These are phyloP conservation scores for Leucocoprinus sp. DNA, from an alignment of 768 basidiomycete genomes.

Conservation along the genomic window DNA sequence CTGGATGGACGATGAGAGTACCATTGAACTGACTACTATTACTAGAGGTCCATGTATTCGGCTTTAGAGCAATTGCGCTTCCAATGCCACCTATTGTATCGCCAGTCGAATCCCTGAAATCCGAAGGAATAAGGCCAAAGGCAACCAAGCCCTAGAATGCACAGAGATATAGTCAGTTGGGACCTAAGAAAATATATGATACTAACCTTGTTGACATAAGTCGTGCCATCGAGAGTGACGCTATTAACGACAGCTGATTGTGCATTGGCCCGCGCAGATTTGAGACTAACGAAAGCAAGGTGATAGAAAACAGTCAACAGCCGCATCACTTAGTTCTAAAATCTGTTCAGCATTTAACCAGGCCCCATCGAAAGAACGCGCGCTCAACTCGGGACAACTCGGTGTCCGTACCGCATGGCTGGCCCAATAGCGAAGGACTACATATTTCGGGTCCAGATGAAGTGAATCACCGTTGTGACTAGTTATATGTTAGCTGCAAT, in stretches of 20 bases:
- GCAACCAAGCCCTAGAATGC: slow-evolving; percentile 42
- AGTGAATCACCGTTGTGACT: no score
- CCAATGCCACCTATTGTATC: slow-evolving; percentile 59
- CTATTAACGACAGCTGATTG: slow-evolving; percentile 10
- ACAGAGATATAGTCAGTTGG: neutral
- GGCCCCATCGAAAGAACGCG: no score
- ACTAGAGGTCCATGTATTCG: slow-evolving; percentile 31
- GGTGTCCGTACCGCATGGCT: no score
- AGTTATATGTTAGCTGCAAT: no score
- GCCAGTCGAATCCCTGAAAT: slow-evolving; percentile 47
- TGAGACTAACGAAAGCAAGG: neutral
- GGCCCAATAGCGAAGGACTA: no score
- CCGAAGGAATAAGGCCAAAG: slow-evolving; percentile 54
- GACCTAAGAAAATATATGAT: neutral
- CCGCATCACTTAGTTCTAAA: no score
- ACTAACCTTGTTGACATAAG: slow-evolving; percentile 35
- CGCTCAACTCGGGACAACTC: no score
- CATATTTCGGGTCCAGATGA: no score
- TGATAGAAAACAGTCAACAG: neutral
- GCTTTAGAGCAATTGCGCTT: slow-evolving; percentile 51
- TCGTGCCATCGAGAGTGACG: slow-evolving; percentile 29
- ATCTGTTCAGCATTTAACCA: no score
- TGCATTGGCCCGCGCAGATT: neutral
- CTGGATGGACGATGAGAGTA: slow-evolving; percentile 46
- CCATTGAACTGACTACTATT: slow-evolving; percentile 36